These are phyloP conservation scores for Amaranthus tricolor DNA, from an alignment of 179 eudicot genomes.

Conservation along the genomic window DNA sequence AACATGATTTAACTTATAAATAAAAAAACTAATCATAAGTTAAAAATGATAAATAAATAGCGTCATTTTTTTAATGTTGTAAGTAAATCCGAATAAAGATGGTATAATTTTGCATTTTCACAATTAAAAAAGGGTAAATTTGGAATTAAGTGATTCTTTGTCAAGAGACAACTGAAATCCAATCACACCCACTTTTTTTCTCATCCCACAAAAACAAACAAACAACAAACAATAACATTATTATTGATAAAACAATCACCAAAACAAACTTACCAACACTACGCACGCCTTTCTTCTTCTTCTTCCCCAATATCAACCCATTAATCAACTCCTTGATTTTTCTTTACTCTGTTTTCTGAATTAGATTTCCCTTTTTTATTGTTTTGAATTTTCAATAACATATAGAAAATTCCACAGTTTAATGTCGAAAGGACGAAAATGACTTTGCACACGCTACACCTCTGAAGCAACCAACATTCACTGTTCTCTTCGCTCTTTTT, in stretches of 20 bases:
- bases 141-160: neutral
- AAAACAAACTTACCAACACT: conserved; percentile 6
- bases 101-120: too few species aligned
- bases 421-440: conserved; percentile 22
- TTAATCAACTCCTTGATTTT: neutral
- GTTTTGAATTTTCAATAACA: too few species aligned
- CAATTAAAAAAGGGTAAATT: neutral
- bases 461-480: conserved; percentile 19
- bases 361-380: too few species aligned
- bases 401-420: neutral
- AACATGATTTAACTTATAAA: too few species aligned
- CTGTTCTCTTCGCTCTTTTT: conserved; percentile 7
- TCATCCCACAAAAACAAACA: conserved; percentile 1
- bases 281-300: conserved; percentile 2
- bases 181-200: neutral
- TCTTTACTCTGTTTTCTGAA: neutral
- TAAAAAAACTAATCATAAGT: too few species aligned
- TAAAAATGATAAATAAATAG: too few species aligned
- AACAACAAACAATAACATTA: conserved; percentile 9
- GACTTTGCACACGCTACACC: conserved; percentile 27
- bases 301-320: neutral
- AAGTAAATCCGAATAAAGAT: too few species aligned
- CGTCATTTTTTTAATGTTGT: too few species aligned
- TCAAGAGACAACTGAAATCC: conserved; percentile 18
- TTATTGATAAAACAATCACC: conserved; percentile 1